These are phyloP conservation scores for Phytophthora fragariae DNA, from an alignment of 352 stramenopile genomes.

Conservation along the genomic window DNA sequence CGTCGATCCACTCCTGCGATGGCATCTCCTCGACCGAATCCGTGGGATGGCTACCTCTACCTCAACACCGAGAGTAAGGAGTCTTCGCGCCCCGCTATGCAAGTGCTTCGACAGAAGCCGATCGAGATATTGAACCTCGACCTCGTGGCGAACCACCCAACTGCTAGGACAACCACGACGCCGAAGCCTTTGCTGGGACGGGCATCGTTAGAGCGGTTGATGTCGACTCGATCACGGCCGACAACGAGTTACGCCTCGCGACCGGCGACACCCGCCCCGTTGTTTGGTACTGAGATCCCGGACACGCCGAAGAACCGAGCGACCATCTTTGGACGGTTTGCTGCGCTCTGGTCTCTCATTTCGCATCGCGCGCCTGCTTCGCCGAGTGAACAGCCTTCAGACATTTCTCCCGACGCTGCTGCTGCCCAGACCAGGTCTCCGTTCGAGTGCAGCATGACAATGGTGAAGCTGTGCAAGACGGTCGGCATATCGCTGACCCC, in stretches of 20 bases:
- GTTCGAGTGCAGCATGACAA: slow-evolving; percentile 63
- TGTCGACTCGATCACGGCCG: slow-evolving; percentile 14
- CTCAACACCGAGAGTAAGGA: slow-evolving; percentile 26
- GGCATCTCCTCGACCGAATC: slow-evolving; percentile 22
- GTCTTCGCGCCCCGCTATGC: slow-evolving; percentile 6
- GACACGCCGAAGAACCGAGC: slow-evolving; percentile 40
- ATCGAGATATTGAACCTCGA: slow-evolving; percentile 36
- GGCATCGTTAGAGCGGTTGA: slow-evolving; percentile 15
- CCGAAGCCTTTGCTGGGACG: slow-evolving; percentile 26
- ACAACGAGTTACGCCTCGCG: slow-evolving; percentile 5
- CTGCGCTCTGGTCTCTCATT: slow-evolving; percentile 57
- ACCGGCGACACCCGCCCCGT: slow-evolving; percentile 9
- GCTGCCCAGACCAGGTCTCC: slow-evolving; percentile 38
- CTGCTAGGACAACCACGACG: slow-evolving; percentile 6
- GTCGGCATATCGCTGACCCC: slow-evolving; percentile 51
- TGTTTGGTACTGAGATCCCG: slow-evolving; percentile 48
- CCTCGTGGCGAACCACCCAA: slow-evolving; percentile 8
- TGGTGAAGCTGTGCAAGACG: slow-evolving; percentile 67
- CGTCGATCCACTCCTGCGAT: slow-evolving; percentile 27
- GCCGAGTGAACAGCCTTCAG: background rate
- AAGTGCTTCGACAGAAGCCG: slow-evolving; percentile 30
- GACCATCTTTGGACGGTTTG: slow-evolving; percentile 45
- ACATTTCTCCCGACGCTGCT: background rate
- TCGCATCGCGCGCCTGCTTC: slow-evolving; percentile 17
- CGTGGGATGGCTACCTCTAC: slow-evolving; percentile 33